Evolutionary conservation across 1,284 basidiomycete genomes (phyloP), one percentile per base, ranked within the genome.

Genomic region (Coniophora puteana): DNA sequence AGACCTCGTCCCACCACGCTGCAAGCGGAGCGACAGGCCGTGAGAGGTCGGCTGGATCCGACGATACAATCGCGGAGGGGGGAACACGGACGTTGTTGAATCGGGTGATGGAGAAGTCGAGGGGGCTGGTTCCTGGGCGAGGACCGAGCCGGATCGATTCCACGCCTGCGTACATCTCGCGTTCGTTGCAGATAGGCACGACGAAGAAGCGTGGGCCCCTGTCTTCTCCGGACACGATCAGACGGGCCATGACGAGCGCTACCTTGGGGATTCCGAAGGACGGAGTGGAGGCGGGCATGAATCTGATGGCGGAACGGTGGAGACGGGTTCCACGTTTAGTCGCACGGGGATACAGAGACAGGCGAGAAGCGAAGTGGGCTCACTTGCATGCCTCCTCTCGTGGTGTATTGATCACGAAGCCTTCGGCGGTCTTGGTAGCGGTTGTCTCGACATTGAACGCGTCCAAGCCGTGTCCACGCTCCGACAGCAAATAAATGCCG

Each of bases 391-490:
- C 77, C 53, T 73, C 69, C 53, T 74, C 71, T 30, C 67, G 58
- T 31, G 76, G 74, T 0, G 75, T 77, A 51, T 78, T 59, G 25
- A 79, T 66, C 41, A 76, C 64, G 51, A 72, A 78, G 2, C 72
- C 73, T 41, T 69, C 60, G 4, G 57, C 40, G 4, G 67, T 69
- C 46, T 67, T 67, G 2, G 73, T 78, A 16, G 77, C 78, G 5
- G 75, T 80, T 3, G 77, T 80, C 51, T 80, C 77, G 17, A 78
- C 65, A 51, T 79, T 76, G 50, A 74, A 70, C 4, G 74, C 68
- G 40, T 80, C 78, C n/a, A 79, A 53, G 10, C 76, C 78, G 41
- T 80, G 78, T 5, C 76, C 77, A 8, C 73, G 63, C 58, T 80
- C 76, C 0, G 74, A 74, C 29, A 80, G 58, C 30, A 76, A 62